Evolutionary conservation across 371 early-diverging fungal species (phyloP).

Genomic region (Mortierella sp.): DNA sequence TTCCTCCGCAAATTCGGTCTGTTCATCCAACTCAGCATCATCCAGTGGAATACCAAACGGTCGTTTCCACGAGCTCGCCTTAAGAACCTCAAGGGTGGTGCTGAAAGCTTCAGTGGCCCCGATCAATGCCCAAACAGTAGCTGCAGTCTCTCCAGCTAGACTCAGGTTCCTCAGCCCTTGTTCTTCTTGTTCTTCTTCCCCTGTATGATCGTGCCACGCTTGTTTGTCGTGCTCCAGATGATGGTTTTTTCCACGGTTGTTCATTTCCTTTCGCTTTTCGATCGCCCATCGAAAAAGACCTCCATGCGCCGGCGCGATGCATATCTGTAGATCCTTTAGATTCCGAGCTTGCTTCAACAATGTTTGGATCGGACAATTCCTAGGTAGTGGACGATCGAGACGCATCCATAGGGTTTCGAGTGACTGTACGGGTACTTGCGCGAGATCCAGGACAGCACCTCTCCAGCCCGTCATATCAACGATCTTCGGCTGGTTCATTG

Average conservation of each 20-base stretch:
- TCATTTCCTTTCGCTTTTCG: background rate
- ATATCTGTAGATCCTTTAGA: slow-evolving; percentile 15
- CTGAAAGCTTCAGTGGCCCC: slow-evolving; percentile 10
- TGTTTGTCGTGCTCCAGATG: too few relatives aligned
- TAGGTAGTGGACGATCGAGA: slow-evolving; percentile 10
- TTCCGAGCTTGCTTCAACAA: slow-evolving; percentile 4
- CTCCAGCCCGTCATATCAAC: slow-evolving; percentile 28
- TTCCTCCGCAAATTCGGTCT: background rate
- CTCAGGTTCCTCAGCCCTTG: slow-evolving; percentile 11
- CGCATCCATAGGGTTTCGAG: slow-evolving; percentile 8
- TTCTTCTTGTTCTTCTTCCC: slow-evolving; percentile 1
- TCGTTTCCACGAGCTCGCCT: slow-evolving; percentile 19
- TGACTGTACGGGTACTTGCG: slow-evolving; percentile 12
- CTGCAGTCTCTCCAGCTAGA: slow-evolving; percentile 17
- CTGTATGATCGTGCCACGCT: too few relatives aligned
- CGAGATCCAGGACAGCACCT: slow-evolving; percentile 18
- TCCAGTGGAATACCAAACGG: background rate
- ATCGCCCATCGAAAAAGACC: slow-evolving; percentile 18
- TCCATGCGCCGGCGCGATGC: slow-evolving; percentile 17
- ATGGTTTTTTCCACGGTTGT: too few relatives aligned
- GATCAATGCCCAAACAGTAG: slow-evolving; percentile 9
- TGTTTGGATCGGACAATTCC: background rate
- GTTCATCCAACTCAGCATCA: background rate
- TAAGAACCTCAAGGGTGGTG: slow-evolving; percentile 3
- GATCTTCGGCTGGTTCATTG: slow-evolving; percentile 1